Base-by-base conservation (phyloP, 2,329 filamentous ascomycete genomes). In the Penicillium frequentans region DNA sequence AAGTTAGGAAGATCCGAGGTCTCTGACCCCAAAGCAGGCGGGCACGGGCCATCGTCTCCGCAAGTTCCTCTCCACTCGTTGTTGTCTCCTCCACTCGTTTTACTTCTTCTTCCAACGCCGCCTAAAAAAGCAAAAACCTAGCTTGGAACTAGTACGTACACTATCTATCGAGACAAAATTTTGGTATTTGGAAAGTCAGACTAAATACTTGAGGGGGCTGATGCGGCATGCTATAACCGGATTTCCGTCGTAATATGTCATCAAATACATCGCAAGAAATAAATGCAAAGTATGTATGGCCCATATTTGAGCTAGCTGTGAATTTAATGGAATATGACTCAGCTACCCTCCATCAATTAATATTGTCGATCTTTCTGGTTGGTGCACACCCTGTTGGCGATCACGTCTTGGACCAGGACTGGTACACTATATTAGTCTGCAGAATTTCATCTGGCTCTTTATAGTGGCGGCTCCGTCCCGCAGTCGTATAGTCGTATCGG, bases 341-440 rank as follows among this genome's bases (percentile, higher is more conserved):
- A 26, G 43, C 13, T 26, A 47, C 27, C 23, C n/a, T 19, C 19
- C 39, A 42, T 29, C 14, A 23, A 39, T 50, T 3, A 11, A 6
- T 16, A 3, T 7, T 42, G 61, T 56, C 58, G 57, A 62, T 64
- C 55, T 5, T 37, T 54, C 35, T 66, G 58, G 60, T 59, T 46
- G 57, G 51, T 62, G 57, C 63, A 49, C 56, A 64, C 62, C 61
- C 63, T 62, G 62, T 61, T 56, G 52, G 55, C 55, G 64, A 66
- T 66, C 61, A 43, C 26, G 29, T 11, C 29, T 6, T 35, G 27
- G 35, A 16, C 27, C 39, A 52, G 10, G 47, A 37, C 49, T 16
- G 27, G 24, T 23, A 39, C 29, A 47, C 26, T 51, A 46, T 16
- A 50, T 35, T 57, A 53, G 57, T 48, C 55, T 61, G 60, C 54